These are phyloP conservation scores for Trametes villosa DNA, from an alignment of 768 basidiomycete species.

Conservation along the genomic window DNA sequence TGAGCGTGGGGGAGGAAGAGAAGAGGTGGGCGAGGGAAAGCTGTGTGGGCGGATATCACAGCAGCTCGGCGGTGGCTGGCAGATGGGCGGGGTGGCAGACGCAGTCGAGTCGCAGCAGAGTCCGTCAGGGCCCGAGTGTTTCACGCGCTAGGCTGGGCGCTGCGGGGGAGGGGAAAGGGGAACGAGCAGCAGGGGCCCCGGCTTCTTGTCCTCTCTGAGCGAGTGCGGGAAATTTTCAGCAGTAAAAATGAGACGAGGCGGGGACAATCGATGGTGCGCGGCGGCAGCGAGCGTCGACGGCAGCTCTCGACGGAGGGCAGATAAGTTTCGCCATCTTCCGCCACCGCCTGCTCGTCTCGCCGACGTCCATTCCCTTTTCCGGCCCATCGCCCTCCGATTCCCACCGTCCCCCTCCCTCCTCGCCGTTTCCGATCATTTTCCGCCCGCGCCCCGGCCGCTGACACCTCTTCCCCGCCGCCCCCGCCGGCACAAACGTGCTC, in stretches of 20 bases:
- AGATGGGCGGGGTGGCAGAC: conserved; percentile 11
- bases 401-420: conserved; percentile 9
- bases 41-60: not conserved
- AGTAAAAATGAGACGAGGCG: conserved; percentile 6
- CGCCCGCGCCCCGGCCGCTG: conserved; percentile 14
- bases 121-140: no score
- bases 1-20: not conserved
- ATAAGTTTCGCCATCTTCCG: conserved; percentile 24
- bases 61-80: not conserved
- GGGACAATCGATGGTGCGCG: conserved; percentile 4
- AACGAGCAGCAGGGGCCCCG: not conserved
- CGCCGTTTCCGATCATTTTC: conserved; percentile 24
- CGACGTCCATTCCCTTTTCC: conserved; percentile 6
- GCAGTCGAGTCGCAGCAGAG: not conserved
- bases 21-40: not conserved
- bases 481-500: conserved; percentile 5
- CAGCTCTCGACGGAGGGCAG: conserved; percentile 6
- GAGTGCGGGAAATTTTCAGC: conserved; percentile 7
- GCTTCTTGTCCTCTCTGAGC: not conserved
- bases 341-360: conserved; percentile 8
- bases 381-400: conserved; percentile 5
- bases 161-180: conserved; percentile 1
- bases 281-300: not conserved
- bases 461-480: conserved; percentile 2
- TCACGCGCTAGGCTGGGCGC: not conserved